Evolutionary conservation across 768 basidiomycete genomes (phyloP).

Genomic region (Naganishia kalamii): DNA sequence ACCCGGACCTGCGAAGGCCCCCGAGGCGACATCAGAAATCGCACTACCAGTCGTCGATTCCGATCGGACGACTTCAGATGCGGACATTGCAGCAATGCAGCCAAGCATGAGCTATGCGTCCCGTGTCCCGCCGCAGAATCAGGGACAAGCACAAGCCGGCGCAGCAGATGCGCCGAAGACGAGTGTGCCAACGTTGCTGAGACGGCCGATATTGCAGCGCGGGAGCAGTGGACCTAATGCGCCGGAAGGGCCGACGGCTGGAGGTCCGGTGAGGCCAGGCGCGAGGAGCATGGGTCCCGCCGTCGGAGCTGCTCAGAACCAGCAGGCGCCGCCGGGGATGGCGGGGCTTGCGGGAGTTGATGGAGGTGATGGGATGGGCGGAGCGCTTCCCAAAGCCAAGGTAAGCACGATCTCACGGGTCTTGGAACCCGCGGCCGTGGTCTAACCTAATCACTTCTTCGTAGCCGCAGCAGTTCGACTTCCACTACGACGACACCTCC

Average conservation of each 20-base stretch:
- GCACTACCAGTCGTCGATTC: not conserved
- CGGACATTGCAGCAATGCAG: not conserved
- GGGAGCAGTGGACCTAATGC: not conserved
- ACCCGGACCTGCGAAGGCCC: not conserved
- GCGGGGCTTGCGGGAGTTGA: not conserved
- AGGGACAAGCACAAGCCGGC: not conserved
- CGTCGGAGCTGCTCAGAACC: not conserved
- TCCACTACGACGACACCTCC: conserved; percentile 91
- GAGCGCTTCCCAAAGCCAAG: conserved; percentile 4
- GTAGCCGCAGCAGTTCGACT: conserved; percentile 58
- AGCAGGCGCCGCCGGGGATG: not conserved
- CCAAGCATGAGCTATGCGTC: conserved; percentile 19
- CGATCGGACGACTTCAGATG: not conserved
- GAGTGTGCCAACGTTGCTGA: not conserved
- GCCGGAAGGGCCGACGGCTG: not conserved
- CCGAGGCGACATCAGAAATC: not conserved
- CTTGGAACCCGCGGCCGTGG: not conserved
- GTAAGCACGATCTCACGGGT: not conserved
- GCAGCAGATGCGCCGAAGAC: not conserved
- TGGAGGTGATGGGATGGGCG: not conserved
- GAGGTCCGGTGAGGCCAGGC: conserved; percentile 2
- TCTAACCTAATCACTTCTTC: not conserved
- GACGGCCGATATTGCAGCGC: conserved; percentile 4
- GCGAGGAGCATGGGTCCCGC: conserved; percentile 8
- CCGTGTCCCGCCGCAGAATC: conserved; percentile 7